Conservation (phyloP, 192 early-diverging fungal genomes). For the Linnemannia hyalina region DNA sequence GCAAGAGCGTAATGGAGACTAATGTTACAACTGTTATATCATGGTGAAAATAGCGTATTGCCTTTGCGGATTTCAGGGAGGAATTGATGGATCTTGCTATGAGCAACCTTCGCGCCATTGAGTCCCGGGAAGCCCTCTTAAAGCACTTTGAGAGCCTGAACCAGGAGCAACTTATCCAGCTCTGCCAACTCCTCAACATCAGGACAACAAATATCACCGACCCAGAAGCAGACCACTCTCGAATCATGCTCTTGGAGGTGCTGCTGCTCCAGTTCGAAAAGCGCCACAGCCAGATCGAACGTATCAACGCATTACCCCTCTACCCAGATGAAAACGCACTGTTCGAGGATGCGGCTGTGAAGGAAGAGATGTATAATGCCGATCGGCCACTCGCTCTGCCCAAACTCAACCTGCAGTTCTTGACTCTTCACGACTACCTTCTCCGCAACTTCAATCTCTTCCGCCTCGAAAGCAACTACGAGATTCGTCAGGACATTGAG, state of each 20-base stretch:
- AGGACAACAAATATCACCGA: constrained; percentile 62
- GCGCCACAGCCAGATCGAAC: constrained; percentile 75
- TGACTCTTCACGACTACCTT: constrained; percentile 94
- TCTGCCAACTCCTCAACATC: constrained; percentile 76
- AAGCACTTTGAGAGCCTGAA: constrained; percentile 67
- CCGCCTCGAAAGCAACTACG: constrained; percentile 85
- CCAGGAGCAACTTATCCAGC: constrained; percentile 59
- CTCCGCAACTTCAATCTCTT: constrained; percentile 87
- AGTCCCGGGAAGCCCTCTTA: constrained; percentile 59
- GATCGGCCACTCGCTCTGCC: constrained; percentile 79
- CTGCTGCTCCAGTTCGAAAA: constrained; percentile 72
- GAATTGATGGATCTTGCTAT: constrained; percentile 81
- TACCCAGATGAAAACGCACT: constrained; percentile 85
- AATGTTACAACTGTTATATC: neutral
- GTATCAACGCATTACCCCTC: constrained; percentile 75
- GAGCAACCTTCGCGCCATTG: constrained; percentile 77
- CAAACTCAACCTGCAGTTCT: constrained; percentile 94
- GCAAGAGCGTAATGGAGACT: neutral
- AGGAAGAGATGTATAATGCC: constrained; percentile 74
- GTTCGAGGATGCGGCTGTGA: constrained; percentile 77
- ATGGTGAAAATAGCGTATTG: constrained; percentile 61
- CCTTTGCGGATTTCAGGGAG: constrained; percentile 76
- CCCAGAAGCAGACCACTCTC: constrained; percentile 34
- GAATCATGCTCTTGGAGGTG: constrained; percentile 70
- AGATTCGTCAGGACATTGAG: constrained; percentile 89